Evolutionary conservation across 2,329 filamentous ascomycete genomes (phyloP).

Genomic region (Sporothrix phasma): DNA sequence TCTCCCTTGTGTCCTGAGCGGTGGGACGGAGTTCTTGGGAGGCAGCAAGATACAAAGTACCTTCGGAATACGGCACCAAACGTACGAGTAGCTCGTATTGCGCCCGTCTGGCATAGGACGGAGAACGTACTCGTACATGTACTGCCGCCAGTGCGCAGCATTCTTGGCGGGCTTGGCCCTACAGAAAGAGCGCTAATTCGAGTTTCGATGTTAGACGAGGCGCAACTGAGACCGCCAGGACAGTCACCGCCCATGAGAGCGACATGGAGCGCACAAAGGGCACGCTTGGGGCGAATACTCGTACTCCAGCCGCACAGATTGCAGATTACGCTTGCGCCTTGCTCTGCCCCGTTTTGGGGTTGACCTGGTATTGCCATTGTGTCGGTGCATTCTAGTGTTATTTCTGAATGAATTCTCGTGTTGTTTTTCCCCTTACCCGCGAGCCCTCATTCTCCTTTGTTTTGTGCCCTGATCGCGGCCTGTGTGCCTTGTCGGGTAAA

Average conservation of each 20-base stretch:
- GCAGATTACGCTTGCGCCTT: too few species aligned
- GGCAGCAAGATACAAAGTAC: not conserved
- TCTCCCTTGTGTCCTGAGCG: not conserved
- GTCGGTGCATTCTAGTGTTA: too few species aligned
- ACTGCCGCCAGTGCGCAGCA: not conserved
- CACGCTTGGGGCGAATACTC: too few species aligned
- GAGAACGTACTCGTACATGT: too few species aligned
- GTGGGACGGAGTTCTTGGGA: not conserved
- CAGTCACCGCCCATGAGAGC: not conserved
- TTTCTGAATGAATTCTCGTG: not conserved
- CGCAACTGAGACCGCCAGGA: not conserved
- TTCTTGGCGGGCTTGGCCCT: not conserved
- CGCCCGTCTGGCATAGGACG: too few species aligned
- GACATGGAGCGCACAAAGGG: too few species aligned
- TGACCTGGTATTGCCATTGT: too few species aligned
- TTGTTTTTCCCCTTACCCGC: not conserved
- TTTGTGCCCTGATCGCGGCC: too few species aligned
- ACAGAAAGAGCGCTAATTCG: too few species aligned
- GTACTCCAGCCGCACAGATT: too few species aligned
- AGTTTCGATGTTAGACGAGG: not conserved
- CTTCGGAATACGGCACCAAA: not conserved
- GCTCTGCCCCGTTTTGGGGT: constrained; percentile 7
- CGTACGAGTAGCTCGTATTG: not conserved
- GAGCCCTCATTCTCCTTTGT: not conserved
- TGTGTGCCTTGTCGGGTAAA: not conserved